Conservation (phyloP, 331 rosid species). For the Rosa hybrid region DNA sequence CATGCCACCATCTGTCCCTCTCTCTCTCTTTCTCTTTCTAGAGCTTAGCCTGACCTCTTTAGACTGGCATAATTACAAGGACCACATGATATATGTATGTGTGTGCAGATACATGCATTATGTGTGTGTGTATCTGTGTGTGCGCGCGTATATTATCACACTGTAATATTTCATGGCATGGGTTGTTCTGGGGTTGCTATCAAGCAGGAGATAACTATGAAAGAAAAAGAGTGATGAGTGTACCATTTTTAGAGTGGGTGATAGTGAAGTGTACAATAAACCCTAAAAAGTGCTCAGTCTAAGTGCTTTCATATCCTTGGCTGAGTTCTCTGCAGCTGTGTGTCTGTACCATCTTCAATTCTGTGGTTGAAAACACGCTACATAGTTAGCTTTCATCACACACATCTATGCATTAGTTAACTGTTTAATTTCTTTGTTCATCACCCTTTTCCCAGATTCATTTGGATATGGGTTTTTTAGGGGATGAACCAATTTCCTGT, state of each 20-base stretch:
- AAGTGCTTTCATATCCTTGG: slow-evolving; percentile 41
- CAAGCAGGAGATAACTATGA: slow-evolving; percentile 66
- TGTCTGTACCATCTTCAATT: slow-evolving; percentile 28
- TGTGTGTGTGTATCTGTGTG: neutral
- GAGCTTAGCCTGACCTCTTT: slow-evolving; percentile 24
- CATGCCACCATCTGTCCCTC: slow-evolving; percentile 12
- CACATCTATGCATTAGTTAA: neutral
- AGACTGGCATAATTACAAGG: slow-evolving; percentile 59
- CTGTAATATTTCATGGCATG: slow-evolving; percentile 21
- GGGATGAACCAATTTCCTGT: slow-evolving; percentile 27
- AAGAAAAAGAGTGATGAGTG: slow-evolving; percentile 43
- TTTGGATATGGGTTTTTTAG: slow-evolving; percentile 12
- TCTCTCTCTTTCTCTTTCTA: slow-evolving; percentile 15
- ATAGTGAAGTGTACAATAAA: slow-evolving; percentile 39
- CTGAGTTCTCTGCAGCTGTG: slow-evolving; percentile 13
- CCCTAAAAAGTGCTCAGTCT: slow-evolving; percentile 29
- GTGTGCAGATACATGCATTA: neutral
- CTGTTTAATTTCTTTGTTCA: neutral
- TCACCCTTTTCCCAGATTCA: neutral
- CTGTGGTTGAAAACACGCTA: slow-evolving; percentile 37
- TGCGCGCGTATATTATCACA: neutral
- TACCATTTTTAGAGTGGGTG: slow-evolving; percentile 39
- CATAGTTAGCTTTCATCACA: slow-evolving; percentile 11
- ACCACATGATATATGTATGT: slow-evolving; percentile 44
- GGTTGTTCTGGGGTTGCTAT: slow-evolving; percentile 71